phyloP scores from a whole-genome alignment of 2,329 filamentous ascomycete genomes.

The Aspergillus candidus region DNA sequence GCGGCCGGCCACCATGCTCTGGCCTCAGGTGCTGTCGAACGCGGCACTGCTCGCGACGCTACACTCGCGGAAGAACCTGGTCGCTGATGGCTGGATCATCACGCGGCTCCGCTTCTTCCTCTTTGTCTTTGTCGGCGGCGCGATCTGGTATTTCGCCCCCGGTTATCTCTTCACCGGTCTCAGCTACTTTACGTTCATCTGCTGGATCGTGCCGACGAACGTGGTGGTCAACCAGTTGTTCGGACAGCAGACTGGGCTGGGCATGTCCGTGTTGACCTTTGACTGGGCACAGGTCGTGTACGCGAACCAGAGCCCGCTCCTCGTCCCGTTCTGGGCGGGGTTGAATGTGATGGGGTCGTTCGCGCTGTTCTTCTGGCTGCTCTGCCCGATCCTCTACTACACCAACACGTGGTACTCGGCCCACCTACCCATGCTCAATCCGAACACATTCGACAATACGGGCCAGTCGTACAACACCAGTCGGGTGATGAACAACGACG shows the following conservation, averaged over 20 bases:
- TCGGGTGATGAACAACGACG: conserved; percentile 52
- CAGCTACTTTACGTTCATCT: conserved; percentile 64
- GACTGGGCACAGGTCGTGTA: conserved; percentile 70
- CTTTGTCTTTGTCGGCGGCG: conserved; percentile 26
- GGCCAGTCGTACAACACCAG: conserved; percentile 55
- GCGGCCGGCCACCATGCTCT: conserved; percentile 58
- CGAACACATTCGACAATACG: conserved; percentile 59
- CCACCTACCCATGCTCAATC: conserved; percentile 57
- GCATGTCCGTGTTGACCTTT: conserved; percentile 64
- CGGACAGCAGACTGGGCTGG: conserved; percentile 61
- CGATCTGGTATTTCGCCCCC: conserved; percentile 42
- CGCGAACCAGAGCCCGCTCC: conserved; percentile 60
- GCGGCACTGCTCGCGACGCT: conserved; percentile 42
- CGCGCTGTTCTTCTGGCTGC: conserved; percentile 39
- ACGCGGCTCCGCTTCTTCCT: conserved; percentile 35
- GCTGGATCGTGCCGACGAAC: conserved; percentile 64
- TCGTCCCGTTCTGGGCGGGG: conserved; percentile 53
- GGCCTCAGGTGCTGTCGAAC: conserved; percentile 53
- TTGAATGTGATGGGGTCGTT: conserved; percentile 42
- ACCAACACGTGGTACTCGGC: conserved; percentile 53
- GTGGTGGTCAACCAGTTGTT: conserved; percentile 67
- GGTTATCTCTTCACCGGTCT: conserved; percentile 64
- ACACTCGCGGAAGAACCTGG: conserved; percentile 26
- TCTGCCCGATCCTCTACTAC: conserved; percentile 41
- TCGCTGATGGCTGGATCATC: conserved; percentile 40